Percentiles rank a stretch among this genome's conserved stretches.
Conservation (phyloP, 345 rosid genomes). For the Cochlearia excelsa region DNA sequence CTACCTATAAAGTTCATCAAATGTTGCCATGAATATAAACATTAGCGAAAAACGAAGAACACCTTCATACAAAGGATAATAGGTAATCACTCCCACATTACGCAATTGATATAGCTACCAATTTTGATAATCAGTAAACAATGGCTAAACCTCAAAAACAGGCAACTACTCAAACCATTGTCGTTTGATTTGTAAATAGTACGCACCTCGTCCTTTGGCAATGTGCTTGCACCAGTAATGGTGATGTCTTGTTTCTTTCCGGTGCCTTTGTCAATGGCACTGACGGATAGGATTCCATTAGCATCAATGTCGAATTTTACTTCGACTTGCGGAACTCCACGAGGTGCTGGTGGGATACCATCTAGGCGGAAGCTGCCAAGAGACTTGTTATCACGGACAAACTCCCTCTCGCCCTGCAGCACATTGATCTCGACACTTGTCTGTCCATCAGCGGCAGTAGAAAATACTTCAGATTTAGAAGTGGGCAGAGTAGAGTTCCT, state of each 20-base stretch:
- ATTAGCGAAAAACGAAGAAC: too few relatives aligned
- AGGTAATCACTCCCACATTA: too few relatives aligned
- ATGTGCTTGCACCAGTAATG: slow-evolving; percentile 92
- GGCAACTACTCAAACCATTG: not conserved
- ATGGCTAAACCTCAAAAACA: too few relatives aligned
- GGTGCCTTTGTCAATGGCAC: slow-evolving; percentile 82
- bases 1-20: slow-evolving; percentile 50
- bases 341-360: slow-evolving; percentile 85
- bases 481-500: slow-evolving; percentile 94
- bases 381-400: slow-evolving; percentile 92
- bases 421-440: slow-evolving; percentile 98
- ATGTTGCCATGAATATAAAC: not conserved
- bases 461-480: slow-evolving; percentile 96
- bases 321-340: slow-evolving; percentile 93
- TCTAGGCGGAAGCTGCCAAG: slow-evolving; percentile 72
- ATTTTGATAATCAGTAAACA: too few relatives aligned
- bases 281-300: slow-evolving; percentile 82
- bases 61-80: too few relatives aligned
- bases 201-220: slow-evolving; percentile 88
- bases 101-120: too few relatives aligned
- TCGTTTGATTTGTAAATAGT: not conserved
- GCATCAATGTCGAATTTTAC: slow-evolving; percentile 96
- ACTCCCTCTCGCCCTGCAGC: slow-evolving; percentile 96
- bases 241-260: slow-evolving; percentile 97
- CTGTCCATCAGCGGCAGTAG: slow-evolving; percentile 99